A percentile compares a stretch with the other conserved stretches of the same genome.
phyloP scores from a whole-genome alignment of 805 yeast genomes.

The Candida hispaniensis region DNA sequence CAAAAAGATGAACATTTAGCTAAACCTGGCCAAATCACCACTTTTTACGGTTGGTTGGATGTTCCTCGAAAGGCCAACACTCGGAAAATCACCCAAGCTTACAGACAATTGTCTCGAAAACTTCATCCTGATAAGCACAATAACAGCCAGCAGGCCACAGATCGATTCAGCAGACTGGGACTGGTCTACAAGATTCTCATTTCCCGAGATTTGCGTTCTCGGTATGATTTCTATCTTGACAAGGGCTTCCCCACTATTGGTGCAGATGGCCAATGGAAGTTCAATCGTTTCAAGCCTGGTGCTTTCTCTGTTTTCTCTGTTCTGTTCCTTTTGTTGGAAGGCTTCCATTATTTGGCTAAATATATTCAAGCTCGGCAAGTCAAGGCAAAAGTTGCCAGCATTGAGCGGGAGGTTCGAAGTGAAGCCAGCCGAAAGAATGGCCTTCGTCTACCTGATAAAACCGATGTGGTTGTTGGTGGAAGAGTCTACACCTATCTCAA shows the following conservation, averaged over 20 bases:
- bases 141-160: constrained; percentile 23
- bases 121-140: constrained; percentile 78
- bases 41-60: constrained; percentile 52
- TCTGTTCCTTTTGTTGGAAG: constrained; percentile 40
- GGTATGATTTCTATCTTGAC: constrained; percentile 74
- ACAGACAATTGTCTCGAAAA: constrained; percentile 56
- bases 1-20: constrained; percentile 58
- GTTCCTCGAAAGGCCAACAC: constrained; percentile 23
- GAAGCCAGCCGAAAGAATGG: constrained; percentile 15
- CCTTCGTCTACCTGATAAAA: constrained; percentile 6
- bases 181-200: constrained; percentile 65
- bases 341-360: constrained; percentile 49
- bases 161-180: constrained; percentile 68
- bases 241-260: constrained; percentile 82
- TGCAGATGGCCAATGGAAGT: constrained; percentile 48
- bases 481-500: constrained; percentile 15
- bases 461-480: constrained; percentile 12
- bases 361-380: constrained; percentile 28
- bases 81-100: constrained; percentile 31
- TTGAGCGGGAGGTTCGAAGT: constrained; percentile 15
- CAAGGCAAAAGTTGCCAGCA: constrained; percentile 17
- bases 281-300: constrained; percentile 59
- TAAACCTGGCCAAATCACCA: constrained; percentile 33
- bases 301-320: constrained; percentile 40
- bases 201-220: constrained; percentile 44